A percentile compares a stretch with the other conserved stretches of the same genome.
phyloP scores from a whole-genome alignment of 768 basidiomycete species.

The Leccinum disarticulatum region DNA sequence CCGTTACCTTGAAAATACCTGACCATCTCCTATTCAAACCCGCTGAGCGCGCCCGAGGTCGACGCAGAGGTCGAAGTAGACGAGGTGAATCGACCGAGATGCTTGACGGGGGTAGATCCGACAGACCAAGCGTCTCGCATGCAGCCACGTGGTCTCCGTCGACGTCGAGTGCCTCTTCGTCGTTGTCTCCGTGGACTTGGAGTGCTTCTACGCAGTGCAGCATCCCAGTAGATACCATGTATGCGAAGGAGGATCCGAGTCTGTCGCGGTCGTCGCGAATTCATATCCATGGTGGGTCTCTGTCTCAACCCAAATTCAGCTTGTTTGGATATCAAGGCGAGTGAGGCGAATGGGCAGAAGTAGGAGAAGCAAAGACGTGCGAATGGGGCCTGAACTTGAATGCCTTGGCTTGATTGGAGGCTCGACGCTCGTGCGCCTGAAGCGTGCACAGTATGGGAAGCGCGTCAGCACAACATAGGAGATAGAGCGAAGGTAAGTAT shows the following conservation, averaged over 20 bases:
- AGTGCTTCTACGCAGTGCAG: constrained; percentile 1
- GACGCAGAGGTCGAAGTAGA: neutral
- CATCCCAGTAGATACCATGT: constrained; percentile 19
- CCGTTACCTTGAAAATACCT: constrained; percentile 13
- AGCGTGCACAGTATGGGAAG: neutral
- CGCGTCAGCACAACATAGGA: constrained; percentile 10
- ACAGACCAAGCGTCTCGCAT: constrained; percentile 5
- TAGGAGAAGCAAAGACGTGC: constrained; percentile 3
- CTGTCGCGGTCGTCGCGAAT: constrained; percentile 29
- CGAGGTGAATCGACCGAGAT: constrained; percentile 11
- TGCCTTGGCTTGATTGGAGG: constrained; percentile 10
- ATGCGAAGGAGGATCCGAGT: constrained; percentile 28
- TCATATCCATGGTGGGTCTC: constrained; percentile 29
- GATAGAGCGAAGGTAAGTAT: neutral
- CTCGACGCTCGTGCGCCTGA: constrained; percentile 6
- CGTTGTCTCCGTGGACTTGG: constrained; percentile 17
- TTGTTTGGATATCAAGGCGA: constrained; percentile 4
- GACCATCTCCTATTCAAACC: constrained; percentile 1
- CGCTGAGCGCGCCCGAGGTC: neutral
- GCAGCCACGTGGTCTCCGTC: neutral
- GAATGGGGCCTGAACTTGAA: neutral
- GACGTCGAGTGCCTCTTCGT: neutral
- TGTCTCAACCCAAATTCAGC: constrained; percentile 3
- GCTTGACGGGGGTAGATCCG: constrained; percentile 19
- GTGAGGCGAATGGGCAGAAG: neutral